Evolutionary conservation across 495 filamentous ascomycete species (phyloP), one percentile per base, ranked within the genome.

Genomic region (Aspergillus taichungensis): DNA sequence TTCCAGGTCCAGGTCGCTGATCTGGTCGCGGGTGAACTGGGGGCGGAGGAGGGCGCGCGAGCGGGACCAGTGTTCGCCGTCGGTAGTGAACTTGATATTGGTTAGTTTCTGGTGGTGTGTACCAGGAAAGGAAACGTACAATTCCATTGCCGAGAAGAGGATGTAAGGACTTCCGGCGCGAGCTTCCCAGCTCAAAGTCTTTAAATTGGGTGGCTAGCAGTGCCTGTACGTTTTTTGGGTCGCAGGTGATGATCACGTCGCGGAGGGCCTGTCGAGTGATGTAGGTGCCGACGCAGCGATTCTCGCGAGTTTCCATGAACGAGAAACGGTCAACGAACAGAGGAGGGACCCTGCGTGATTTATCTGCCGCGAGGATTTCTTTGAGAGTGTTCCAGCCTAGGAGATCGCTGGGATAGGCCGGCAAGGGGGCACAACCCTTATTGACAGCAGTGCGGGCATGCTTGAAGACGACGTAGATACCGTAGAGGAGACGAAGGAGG

Each of bases 161-260:
- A 40, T 66, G 56, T 43, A 73, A 47, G 14, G 54, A 56, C 31
- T 53, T 40, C 34, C 52, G 61, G 28, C 72, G 61, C 31, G 47
- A 34, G n/a, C 47, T 32, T 9, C 68, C 68, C 30, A 74, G 60
- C 41, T 64, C 63, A 43, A 76, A 76, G 43, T 76, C 71, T 42
- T 73, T 59, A 52, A 79, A 79, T 46, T 80, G 67, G 7, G 68
- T 74, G 6, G 77, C 72, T 28, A 79, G 62, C 8, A 79, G 47
- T 27, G 76, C 72, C 52, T 75, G 70, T n/a, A 78, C 53, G 50
- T 80, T 80, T 44, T 69, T 69, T 6, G 75, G 75, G 18, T 80
- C 76, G 40, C 67, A 59, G 9, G 78, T 80, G 34, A 62, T 61
- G 41, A 67, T 37, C 12, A 45, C 37, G 11, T 63, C 48, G 27